These are phyloP conservation scores for Aegilops tauschii DNA, from an alignment of 176 grass and related monocot genomes.

Conservation along the genomic window DNA sequence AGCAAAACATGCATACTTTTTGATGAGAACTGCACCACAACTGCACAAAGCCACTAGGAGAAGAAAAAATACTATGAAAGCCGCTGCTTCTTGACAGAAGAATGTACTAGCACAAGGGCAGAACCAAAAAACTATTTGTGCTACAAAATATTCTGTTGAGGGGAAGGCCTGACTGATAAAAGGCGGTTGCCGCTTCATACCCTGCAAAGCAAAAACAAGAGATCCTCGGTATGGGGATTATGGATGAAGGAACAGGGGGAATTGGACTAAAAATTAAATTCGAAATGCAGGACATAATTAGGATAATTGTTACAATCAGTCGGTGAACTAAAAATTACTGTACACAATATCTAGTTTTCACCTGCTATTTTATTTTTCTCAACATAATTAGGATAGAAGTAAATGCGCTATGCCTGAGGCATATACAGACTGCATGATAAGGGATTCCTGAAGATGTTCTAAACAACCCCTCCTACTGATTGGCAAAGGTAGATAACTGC, in stretches of 20 bases:
- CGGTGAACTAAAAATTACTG: background rate
- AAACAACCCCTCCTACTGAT: constrained; percentile 1
- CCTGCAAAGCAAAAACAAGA: constrained; percentile 37
- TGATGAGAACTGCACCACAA: constrained; percentile 10
- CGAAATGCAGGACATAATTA: background rate
- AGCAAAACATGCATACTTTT: background rate
- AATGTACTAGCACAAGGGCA: constrained; percentile 33
- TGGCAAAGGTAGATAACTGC: background rate
- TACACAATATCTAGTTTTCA: constrained; percentile 6
- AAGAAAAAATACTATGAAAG: background rate
- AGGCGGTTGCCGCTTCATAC: constrained; percentile 17
- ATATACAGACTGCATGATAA: background rate
- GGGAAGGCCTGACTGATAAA: background rate
- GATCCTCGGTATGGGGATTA: background rate
- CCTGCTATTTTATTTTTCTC: background rate
- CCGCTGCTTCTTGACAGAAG: constrained; percentile 33
- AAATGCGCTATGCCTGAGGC: background rate
- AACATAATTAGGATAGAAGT: background rate
- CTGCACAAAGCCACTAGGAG: background rate
- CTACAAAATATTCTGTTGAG: constrained; percentile 26
- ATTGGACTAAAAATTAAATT: background rate
- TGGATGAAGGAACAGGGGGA: background rate
- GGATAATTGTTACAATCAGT: no score
- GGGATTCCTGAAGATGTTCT: background rate
- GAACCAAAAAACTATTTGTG: constrained; percentile 30